Evolutionary conservation across 192 early-diverging fungal genomes (phyloP), one percentile per base, ranked within the genome.

Genomic region (Coemansia furcata): DNA sequence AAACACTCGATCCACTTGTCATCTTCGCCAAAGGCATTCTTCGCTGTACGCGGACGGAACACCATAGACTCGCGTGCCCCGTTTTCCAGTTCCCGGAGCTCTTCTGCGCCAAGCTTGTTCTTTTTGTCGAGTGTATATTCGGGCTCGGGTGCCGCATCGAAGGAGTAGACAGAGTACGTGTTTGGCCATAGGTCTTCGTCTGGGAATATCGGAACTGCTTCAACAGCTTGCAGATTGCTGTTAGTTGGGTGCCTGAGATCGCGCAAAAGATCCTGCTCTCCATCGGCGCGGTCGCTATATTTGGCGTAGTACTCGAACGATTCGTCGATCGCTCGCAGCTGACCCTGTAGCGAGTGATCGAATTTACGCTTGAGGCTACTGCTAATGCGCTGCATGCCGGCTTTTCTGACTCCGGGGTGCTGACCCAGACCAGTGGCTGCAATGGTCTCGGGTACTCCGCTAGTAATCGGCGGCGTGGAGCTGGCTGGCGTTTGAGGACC

Each of bases 1-100:
- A 74, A 82, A 17, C 62, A 61, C 59, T 82, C 80, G 59, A 76
- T 66, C 80, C 80, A 82, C 26, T 69, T 66, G 43, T 82, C 74
- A 36, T 74, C 46, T 42, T 82, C 74, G 49, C 72, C 74, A n/a
- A 82, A 17, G 15, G 76, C 57, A 42, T 82, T 77, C 50, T 33
- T 43, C 23, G 68, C 67, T 32, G 58, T 54, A 3, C 75, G 80
- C 37, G 68, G 72, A 21, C 75, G 65, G 66, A 82, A 75, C 23
- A 82, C 32, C 47, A 82, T 57, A 49, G 80, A 71, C 15, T 71
- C 67, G 12, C 74, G 72, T 6, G 80, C 74, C 52, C 43, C 36
- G 19, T 81, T 62, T 23, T 63, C 78, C 54, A 72, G 29, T 49
- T 14, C 32, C 43, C 42, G 42, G 43, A 38, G 49, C 49, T 76